Base-by-base conservation (phyloP, 768 basidiomycete genomes). In the Mycena indigotica region DNA sequence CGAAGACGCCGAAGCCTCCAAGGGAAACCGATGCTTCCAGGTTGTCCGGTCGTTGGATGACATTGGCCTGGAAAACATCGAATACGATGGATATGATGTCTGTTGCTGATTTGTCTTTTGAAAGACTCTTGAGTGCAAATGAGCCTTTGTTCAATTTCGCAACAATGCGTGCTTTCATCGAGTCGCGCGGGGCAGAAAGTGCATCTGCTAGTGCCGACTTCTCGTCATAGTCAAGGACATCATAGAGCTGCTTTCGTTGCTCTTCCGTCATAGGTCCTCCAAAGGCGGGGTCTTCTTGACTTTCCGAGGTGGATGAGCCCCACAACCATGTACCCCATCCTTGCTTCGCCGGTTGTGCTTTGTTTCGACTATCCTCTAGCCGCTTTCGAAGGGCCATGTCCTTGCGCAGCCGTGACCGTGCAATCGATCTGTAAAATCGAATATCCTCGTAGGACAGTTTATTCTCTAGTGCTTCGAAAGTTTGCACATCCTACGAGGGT, bases 401-500 rank as follows among this genome's bases (percentile, higher is more conserved):
- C 70, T 98, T 94, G 65, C 88, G 86, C 16, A 96, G 78, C 62
- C 86, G 86, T 2, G 93, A 93, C 25, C 92, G 87, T 0, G 94
- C 92, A 58, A 98, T 93, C 3, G 95, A 98, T 28, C 97, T 86
- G 75, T 98, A 99, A 74, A 98, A 97, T 3, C 96, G 88, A 50
- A 99, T 87, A 66, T 98, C 97, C 70, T 96, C 93, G 64, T 98
- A 98, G 0, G 87, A 81, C 26, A 98, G 79, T 69, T 93, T 93
- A 62, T 71, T 77, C 70, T 99, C 97, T 54, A 98, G 74, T 0
- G 72, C 76, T 45, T 86, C 82, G 28, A 95, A 74, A 5, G 67
- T 74, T 61, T 72, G 67, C 32, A 71, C 53, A 56, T 88, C 87
- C 87, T 89, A 35, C n/a, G 12, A 38, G n/a, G 12, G n/a, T 38